Evolutionary conservation across 257 asterid genomes (phyloP).

Genomic region (Paulownia fortunei): DNA sequence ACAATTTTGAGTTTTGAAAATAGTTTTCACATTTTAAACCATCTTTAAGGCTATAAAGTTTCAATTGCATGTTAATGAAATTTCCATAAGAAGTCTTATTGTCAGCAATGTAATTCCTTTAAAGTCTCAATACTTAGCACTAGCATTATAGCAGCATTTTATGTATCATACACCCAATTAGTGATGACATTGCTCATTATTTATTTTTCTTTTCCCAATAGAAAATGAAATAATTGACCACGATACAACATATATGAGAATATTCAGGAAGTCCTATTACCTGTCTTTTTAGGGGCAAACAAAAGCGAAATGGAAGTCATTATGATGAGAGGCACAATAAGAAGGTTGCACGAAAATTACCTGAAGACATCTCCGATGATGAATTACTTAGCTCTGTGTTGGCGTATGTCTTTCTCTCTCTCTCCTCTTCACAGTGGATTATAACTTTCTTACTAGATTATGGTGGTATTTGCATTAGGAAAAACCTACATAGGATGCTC

Average conservation of each 20-base stretch:
- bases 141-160: not conserved
- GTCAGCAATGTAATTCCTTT: not conserved
- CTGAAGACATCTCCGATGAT: slow-evolving; percentile 56
- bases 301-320: slow-evolving; percentile 44
- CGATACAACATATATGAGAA: slow-evolving; percentile 2
- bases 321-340: slow-evolving; percentile 38
- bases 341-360: slow-evolving; percentile 42
- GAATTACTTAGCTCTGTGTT: slow-evolving; percentile 59
- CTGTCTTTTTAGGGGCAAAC: slow-evolving; percentile 52
- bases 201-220: slow-evolving; percentile 1
- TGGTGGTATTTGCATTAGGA: not conserved
- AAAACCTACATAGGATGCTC: not conserved
- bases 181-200: not conserved
- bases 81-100: not conserved
- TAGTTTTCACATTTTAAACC: slow-evolving; percentile 5
- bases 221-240: slow-evolving; percentile 21
- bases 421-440: slow-evolving; percentile 5
- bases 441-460: slow-evolving; percentile 1
- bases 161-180: not conserved
- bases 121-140: not conserved
- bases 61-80: slow-evolving; percentile 18
- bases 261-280: slow-evolving; percentile 11
- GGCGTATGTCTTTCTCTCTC: slow-evolving; percentile 51
- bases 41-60: slow-evolving; percentile 13
- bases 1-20: not conserved